A percentile compares a stretch with the other conserved stretches of the same genome.
Evolutionary conservation across 352 stramenopile species (phyloP).

Genomic region (Globisporangium splendens): DNA sequence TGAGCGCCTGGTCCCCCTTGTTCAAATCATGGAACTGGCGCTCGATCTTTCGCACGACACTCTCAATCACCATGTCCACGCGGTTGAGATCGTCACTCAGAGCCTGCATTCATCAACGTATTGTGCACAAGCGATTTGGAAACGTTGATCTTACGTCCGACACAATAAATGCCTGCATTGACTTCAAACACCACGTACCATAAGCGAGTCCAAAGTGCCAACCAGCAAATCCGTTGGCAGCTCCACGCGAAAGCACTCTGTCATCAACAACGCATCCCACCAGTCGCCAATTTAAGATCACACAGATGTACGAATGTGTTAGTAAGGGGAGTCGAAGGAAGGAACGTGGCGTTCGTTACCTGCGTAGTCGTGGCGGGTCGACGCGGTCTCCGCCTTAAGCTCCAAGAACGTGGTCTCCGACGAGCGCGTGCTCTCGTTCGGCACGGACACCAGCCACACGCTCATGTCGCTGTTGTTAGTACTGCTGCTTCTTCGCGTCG

Average conservation of each 20-base stretch:
- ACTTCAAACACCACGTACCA: conserved; percentile 50
- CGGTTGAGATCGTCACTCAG: conserved; percentile 94
- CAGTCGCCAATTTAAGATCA: neutral
- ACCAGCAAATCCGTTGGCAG: conserved; percentile 94
- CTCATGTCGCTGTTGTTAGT: conserved; percentile 11
- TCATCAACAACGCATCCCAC: neutral
- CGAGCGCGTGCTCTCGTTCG: conserved; percentile 80
- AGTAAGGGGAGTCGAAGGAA: neutral
- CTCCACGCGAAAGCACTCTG: conserved; percentile 83
- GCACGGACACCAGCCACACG: conserved; percentile 80
- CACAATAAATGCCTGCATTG: too few relatives aligned
- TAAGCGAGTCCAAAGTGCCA: conserved; percentile 97
- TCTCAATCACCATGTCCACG: conserved; percentile 93
- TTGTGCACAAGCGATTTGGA: too few relatives aligned
- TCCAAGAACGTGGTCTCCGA: conserved; percentile 83
- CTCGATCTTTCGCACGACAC: conserved; percentile 96
- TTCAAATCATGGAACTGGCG: conserved; percentile 94
- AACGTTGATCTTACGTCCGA: too few relatives aligned
- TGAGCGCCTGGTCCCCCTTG: conserved; percentile 79
- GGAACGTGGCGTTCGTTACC: neutral
- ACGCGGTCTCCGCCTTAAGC: conserved; percentile 82
- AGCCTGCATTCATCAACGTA: conserved; percentile 29
- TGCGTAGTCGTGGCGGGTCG: conserved; percentile 76
- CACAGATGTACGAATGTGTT: neutral
- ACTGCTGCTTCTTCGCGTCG: neutral